Evolutionary conservation across 176 grass and related monocot species (phyloP).

Genomic region (Oryza australiensis): DNA sequence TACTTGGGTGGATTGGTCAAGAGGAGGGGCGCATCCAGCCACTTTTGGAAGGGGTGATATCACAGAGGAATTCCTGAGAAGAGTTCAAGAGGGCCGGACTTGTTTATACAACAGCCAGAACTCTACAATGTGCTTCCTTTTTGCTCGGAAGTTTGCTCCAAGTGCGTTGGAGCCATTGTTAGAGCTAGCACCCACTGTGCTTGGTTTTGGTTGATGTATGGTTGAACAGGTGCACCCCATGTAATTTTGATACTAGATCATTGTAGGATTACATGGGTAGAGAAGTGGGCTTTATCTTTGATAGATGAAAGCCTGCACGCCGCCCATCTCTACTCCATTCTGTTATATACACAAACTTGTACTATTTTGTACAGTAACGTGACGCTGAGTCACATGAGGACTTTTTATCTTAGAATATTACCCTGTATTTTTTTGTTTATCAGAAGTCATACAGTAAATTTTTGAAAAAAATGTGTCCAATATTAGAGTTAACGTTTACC

Average conservation of each 20-base stretch:
- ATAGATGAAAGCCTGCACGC: slow-evolving; percentile 15
- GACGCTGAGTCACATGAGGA: slow-evolving; percentile 6
- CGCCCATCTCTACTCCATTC: not conserved
- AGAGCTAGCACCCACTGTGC: slow-evolving; percentile 54
- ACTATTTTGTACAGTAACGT: slow-evolving; percentile 54
- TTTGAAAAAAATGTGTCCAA: not conserved
- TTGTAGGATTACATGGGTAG: slow-evolving; percentile 38
- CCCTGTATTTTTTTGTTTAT: not conserved
- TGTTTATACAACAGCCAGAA: slow-evolving; percentile 77
- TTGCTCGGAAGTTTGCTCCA: slow-evolving; percentile 90
- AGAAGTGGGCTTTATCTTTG: slow-evolving; percentile 16
- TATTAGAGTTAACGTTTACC: not conserved
- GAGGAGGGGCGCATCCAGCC: slow-evolving; percentile 94
- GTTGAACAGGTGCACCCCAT: slow-evolving; percentile 23
- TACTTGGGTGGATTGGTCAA: slow-evolving; percentile 93
- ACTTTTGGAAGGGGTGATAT: slow-evolving; percentile 81
- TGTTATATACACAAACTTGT: slow-evolving; percentile 37
- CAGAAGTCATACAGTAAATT: not conserved
- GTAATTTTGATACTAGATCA: slow-evolving; percentile 50
- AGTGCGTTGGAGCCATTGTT: slow-evolving; percentile 77
- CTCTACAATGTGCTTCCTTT: slow-evolving; percentile 64
- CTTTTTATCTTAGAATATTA: slow-evolving; percentile 18
- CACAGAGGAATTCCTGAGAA: slow-evolving; percentile 70
- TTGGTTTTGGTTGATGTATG: slow-evolving; percentile 51
- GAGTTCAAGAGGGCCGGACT: slow-evolving; percentile 46